A percentile compares a stretch with the other conserved stretches of the same genome.
These are phyloP conservation scores for Trichophyton rubrum DNA, from an alignment of 2,329 filamentous ascomycete genomes.

Conservation along the genomic window DNA sequence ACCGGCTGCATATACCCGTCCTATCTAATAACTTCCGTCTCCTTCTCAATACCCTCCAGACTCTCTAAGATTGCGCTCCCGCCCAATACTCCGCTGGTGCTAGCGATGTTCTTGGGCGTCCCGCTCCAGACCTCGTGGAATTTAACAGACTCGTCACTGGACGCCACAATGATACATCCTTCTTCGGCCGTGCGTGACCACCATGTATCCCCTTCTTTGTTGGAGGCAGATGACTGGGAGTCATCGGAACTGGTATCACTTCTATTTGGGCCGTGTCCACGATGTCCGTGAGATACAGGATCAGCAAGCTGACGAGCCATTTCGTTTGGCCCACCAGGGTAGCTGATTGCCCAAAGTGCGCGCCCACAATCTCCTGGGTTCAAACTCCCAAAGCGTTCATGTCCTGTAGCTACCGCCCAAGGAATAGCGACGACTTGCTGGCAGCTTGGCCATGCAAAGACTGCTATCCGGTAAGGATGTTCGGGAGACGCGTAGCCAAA, in stretches of 20 bases:
- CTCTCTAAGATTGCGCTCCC: slow-evolving; percentile 78
- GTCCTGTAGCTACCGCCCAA: slow-evolving; percentile 51
- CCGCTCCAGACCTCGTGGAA: slow-evolving; percentile 92
- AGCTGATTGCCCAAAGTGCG: slow-evolving; percentile 78
- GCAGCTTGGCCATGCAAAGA: slow-evolving; percentile 92
- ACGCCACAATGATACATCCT: slow-evolving; percentile 80
- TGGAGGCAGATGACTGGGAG: slow-evolving; percentile 12
- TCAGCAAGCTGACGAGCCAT: slow-evolving; percentile 1
- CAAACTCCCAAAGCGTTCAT: slow-evolving; percentile 18
- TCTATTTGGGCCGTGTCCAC: neutral
- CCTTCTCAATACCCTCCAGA: slow-evolving; percentile 59
- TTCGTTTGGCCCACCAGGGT: slow-evolving; percentile 51
- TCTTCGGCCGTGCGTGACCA: slow-evolving; percentile 50
- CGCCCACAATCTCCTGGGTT: slow-evolving; percentile 28
- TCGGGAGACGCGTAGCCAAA: slow-evolving; percentile 90
- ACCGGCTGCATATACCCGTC: neutral
- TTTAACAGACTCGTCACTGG: slow-evolving; percentile 82
- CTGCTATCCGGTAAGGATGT: slow-evolving; percentile 75
- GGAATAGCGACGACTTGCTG: slow-evolving; percentile 72
- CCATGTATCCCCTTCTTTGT: slow-evolving; percentile 43
- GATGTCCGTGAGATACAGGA: neutral
- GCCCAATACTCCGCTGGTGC: slow-evolving; percentile 52
- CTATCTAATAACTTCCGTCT: slow-evolving; percentile 52
- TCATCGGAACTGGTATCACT: neutral
- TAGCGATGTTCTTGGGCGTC: slow-evolving; percentile 41